phyloP scores from a whole-genome alignment of 192 early-diverging fungal genomes.

The Coemansia sp. region DNA sequence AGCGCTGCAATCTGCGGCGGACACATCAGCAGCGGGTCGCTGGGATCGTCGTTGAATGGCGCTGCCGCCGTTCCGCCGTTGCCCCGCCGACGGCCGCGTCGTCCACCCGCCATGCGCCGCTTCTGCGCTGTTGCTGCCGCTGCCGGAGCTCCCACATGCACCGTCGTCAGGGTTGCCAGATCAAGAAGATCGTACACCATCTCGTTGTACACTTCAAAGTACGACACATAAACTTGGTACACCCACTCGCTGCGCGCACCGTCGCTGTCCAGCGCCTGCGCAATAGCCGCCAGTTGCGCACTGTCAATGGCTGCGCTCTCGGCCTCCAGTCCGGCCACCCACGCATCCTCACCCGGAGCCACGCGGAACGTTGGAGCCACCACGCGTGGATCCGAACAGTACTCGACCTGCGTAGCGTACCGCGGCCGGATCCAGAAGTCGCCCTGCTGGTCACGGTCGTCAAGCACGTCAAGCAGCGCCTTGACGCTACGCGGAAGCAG shows the following conservation, averaged over 20 bases:
- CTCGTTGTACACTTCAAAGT: slow-evolving; percentile 89
- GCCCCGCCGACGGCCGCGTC: not conserved
- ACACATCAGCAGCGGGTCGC: slow-evolving; percentile 32
- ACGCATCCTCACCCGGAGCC: slow-evolving; percentile 49
- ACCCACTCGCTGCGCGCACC: slow-evolving; percentile 54
- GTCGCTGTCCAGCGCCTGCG: slow-evolving; percentile 18
- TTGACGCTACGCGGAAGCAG: slow-evolving; percentile 62
- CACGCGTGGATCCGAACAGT: slow-evolving; percentile 44
- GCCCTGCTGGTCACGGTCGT: slow-evolving; percentile 35
- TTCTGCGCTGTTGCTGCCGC: not conserved
- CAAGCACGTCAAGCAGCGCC: slow-evolving; percentile 60
- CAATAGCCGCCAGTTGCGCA: slow-evolving; percentile 16
- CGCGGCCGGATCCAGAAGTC: slow-evolving; percentile 32
- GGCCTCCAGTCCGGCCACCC: slow-evolving; percentile 23
- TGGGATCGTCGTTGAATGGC: slow-evolving; percentile 11
- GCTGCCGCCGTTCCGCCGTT: not conserved
- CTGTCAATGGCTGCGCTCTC: not conserved
- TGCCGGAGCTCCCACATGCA: slow-evolving; percentile 19
- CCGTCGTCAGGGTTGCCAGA: slow-evolving; percentile 46
- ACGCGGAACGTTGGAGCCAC: slow-evolving; percentile 29
- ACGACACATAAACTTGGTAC: slow-evolving; percentile 85
- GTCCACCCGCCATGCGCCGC: not conserved
- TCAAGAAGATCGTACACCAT: slow-evolving; percentile 83
- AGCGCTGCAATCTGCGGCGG: slow-evolving; percentile 29
- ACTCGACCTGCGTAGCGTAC: slow-evolving; percentile 49